Percentiles rank a stretch among this genome's conserved stretches.
Evolutionary conservation across 257 asterid genomes (phyloP).

Genomic region (Capsicum baccatum): DNA sequence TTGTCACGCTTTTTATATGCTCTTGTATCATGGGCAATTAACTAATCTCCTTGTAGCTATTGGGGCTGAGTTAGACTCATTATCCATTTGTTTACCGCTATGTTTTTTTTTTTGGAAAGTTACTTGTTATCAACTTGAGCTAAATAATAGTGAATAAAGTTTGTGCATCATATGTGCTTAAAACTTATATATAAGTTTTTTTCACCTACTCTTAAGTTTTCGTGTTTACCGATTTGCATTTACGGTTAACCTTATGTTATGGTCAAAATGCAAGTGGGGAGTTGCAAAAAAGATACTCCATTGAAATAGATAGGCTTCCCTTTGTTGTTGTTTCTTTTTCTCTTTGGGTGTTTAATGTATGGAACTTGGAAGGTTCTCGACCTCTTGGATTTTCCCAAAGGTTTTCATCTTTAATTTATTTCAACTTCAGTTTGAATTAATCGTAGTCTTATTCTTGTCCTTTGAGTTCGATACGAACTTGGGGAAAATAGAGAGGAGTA

Average conservation of each 20-base stretch:
- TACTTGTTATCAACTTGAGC: neutral
- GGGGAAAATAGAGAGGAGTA: too few relatives aligned
- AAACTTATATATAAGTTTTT: neutral
- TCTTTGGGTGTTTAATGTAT: neutral
- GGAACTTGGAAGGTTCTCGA: neutral
- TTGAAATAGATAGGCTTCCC: neutral
- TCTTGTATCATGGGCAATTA: too few relatives aligned
- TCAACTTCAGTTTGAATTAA: too few relatives aligned
- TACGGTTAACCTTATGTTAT: neutral
- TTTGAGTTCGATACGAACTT: too few relatives aligned
- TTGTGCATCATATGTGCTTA: neutral
- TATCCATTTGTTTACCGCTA: too few relatives aligned
- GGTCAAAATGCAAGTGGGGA: neutral
- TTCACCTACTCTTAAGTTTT: neutral
- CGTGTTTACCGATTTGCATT: neutral
- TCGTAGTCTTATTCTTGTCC: too few relatives aligned
- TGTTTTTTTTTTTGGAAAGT: too few relatives aligned
- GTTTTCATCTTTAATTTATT: too few relatives aligned
- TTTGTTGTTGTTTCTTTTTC: constrained; percentile 4
- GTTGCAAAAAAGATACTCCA: neutral
- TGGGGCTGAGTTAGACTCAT: too few relatives aligned
- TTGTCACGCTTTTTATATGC: neutral
- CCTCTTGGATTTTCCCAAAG: neutral
- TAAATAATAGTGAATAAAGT: neutral
- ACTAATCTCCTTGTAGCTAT: too few relatives aligned